Evolutionary conservation across 1,284 basidiomycete genomes (phyloP).

Genomic region (Cryptococcus sp.): DNA sequence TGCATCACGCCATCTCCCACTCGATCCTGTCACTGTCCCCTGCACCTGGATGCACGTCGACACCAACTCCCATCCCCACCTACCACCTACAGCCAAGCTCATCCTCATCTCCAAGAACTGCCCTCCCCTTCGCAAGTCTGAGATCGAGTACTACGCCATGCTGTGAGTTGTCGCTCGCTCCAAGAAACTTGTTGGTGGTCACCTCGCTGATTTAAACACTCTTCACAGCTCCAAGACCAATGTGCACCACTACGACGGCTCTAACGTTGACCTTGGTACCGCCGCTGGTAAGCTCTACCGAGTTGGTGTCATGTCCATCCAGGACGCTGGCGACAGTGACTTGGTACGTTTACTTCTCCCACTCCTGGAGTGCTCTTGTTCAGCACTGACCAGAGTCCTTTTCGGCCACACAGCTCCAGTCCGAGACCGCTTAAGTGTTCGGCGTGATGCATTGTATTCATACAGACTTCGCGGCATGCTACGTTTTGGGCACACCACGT

Average conservation of each 20-base stretch:
- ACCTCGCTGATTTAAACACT: background rate
- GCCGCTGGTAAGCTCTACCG: conserved; percentile 99
- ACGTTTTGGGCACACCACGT: background rate
- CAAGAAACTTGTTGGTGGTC: background rate
- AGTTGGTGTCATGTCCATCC: conserved; percentile 97
- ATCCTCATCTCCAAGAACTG: conserved; percentile 99
- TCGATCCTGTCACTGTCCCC: background rate
- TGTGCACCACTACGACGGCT: conserved; percentile 94
- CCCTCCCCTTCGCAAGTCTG: conserved; percentile 97
- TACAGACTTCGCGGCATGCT: conserved; percentile 15
- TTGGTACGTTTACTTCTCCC: conserved; percentile 54
- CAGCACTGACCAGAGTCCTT: conserved; percentile 3
- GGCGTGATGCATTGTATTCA: conserved; percentile 39
- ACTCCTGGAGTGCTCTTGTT: background rate
- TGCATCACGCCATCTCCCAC: conserved; percentile 2
- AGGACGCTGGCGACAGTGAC: conserved; percentile 96
- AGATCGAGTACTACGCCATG: conserved; percentile 99
- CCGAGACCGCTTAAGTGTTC: conserved; percentile 37
- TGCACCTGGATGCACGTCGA: conserved; percentile 21
- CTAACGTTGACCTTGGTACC: conserved; percentile 96
- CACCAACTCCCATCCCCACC: background rate
- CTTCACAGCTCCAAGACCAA: conserved; percentile 72
- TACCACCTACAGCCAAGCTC: conserved; percentile 73
- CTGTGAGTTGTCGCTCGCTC: conserved; percentile 53
- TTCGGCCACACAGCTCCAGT: conserved; percentile 30